A percentile compares a stretch with the other conserved stretches of the same genome.
Conservation (phyloP, 1,284 basidiomycete genomes). For the Ceratobasidium sp. region DNA sequence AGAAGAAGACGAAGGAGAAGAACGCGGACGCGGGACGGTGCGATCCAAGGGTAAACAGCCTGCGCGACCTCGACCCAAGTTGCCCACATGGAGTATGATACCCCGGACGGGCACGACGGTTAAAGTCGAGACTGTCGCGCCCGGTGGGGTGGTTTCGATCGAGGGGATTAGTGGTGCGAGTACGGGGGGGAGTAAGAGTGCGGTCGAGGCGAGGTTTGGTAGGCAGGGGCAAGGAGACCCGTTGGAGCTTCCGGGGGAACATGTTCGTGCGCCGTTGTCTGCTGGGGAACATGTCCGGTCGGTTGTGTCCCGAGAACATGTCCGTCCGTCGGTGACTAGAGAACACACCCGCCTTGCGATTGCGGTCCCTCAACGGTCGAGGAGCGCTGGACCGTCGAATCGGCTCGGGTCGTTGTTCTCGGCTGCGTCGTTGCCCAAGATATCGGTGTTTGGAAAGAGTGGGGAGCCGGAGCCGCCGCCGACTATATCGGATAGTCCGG, state of each 20-base stretch:
- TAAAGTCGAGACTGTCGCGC: constrained; percentile 48
- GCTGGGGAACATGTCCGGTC: too few relatives aligned
- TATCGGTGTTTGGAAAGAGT: constrained; percentile 29
- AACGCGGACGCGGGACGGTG: constrained; percentile 31
- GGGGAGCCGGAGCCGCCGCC: constrained; percentile 25
- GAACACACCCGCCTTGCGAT: background rate
- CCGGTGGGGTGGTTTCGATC: constrained; percentile 3
- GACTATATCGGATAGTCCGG: too few relatives aligned
- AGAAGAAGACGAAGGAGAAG: constrained; percentile 55
- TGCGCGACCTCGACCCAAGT: background rate
- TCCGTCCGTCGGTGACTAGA: too few relatives aligned
- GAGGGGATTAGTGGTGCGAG: constrained; percentile 19
- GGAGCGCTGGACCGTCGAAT: constrained; percentile 28
- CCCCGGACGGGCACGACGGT: constrained; percentile 42
- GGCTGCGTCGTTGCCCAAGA: constrained; percentile 33
- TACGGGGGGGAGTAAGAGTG: constrained; percentile 16
- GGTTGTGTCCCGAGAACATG: too few relatives aligned
- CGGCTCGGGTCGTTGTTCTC: background rate
- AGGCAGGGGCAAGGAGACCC: constrained; percentile 2
- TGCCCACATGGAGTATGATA: constrained; percentile 41
- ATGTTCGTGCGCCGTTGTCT: background rate
- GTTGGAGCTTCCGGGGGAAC: constrained; percentile 34
- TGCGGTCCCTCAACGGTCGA: background rate
- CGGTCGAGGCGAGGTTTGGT: background rate
- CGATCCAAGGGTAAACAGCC: constrained; percentile 17